Evolutionary conservation across 148 eudicot species (phyloP).

Genomic region (Arctostaphylos glauca): DNA sequence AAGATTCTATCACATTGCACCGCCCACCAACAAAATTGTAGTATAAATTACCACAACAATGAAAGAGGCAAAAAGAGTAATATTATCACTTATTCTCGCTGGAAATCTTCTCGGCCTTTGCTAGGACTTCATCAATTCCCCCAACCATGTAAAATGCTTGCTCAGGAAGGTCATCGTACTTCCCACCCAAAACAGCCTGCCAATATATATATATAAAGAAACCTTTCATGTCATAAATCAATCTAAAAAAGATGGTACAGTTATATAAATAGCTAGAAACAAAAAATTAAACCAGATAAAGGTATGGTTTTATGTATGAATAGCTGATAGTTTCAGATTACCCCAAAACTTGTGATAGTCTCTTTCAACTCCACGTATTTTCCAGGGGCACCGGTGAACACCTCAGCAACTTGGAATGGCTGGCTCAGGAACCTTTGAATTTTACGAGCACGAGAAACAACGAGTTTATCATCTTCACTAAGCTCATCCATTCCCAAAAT

Average conservation of each 20-base stretch:
- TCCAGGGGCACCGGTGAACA: constrained; percentile 65
- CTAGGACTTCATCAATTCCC: constrained; percentile 66
- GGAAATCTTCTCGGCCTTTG: constrained; percentile 72
- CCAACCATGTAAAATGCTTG: constrained; percentile 80
- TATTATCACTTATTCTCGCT: constrained; percentile 46
- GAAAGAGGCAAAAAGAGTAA: constrained; percentile 8
- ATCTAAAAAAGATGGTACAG: neutral
- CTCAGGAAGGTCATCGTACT: constrained; percentile 68
- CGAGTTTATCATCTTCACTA: constrained; percentile 63
- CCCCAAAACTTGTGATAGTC: constrained; percentile 55
- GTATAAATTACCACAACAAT: neutral
- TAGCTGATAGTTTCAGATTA: neutral
- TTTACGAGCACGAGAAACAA: constrained; percentile 68
- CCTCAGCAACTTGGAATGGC: constrained; percentile 72
- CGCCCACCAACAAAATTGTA: neutral
- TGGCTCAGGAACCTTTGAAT: constrained; percentile 63
- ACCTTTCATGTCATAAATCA: neutral
- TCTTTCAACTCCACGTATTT: constrained; percentile 65
- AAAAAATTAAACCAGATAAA: neutral
- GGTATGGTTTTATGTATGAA: neutral
- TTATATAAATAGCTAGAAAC: neutral
- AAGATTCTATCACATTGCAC: neutral
- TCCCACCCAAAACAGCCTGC: constrained; percentile 76
- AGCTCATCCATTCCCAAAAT: constrained; percentile 78
- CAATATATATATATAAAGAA: neutral